Percentiles rank a stretch among this genome's conserved stretches.
These are phyloP conservation scores for Phoma sp. DNA, from an alignment of 2,329 filamentous ascomycete genomes.

Conservation along the genomic window DNA sequence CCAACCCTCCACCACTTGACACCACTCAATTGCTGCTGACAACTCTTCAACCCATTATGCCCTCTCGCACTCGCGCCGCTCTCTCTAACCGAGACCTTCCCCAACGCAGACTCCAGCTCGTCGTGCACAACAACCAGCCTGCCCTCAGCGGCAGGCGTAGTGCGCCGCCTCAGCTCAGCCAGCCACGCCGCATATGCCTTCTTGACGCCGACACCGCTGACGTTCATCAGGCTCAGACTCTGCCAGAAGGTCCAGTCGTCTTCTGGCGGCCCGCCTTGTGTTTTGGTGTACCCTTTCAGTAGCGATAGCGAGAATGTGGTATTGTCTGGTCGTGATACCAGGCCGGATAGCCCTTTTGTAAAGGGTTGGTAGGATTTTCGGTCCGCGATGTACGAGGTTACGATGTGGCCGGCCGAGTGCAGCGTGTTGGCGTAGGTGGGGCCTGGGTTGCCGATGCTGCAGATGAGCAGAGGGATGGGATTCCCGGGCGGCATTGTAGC, in stretches of 20 bases:
- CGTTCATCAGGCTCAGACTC: conserved; percentile 82
- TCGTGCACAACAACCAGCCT: conserved; percentile 83
- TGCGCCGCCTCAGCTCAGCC: conserved; percentile 13
- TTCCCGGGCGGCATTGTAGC: conserved; percentile 35
- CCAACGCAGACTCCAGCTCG: conserved; percentile 77
- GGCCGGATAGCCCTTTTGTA: conserved; percentile 37
- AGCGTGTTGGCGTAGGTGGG: conserved; percentile 75
- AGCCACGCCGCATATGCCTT: conserved; percentile 67
- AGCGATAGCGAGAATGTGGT: conserved; percentile 52
- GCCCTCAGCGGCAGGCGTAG: conserved; percentile 36
- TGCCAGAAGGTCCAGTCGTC: conserved; percentile 71
- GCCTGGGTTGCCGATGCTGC: conserved; percentile 84
- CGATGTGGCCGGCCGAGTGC: conserved; percentile 85
- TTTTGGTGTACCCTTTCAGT: conserved; percentile 45
- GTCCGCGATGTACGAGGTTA: conserved; percentile 59
- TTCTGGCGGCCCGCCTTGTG: conserved; percentile 22
- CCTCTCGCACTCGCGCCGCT: conserved; percentile 59
- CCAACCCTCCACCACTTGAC: conserved; percentile 67
- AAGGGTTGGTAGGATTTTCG: conserved; percentile 41
- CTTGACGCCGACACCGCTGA: conserved; percentile 74
- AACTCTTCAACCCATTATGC: conserved; percentile 56
- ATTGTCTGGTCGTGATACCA: conserved; percentile 36
- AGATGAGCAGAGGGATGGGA: conserved; percentile 68
- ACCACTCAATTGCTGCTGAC: conserved; percentile 35
- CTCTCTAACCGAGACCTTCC: conserved; percentile 68